A percentile compares a stretch with the other conserved stretches of the same genome.
Evolutionary conservation across 495 filamentous ascomycete genomes (phyloP).

Genomic region (Penicillium paradoxum): DNA sequence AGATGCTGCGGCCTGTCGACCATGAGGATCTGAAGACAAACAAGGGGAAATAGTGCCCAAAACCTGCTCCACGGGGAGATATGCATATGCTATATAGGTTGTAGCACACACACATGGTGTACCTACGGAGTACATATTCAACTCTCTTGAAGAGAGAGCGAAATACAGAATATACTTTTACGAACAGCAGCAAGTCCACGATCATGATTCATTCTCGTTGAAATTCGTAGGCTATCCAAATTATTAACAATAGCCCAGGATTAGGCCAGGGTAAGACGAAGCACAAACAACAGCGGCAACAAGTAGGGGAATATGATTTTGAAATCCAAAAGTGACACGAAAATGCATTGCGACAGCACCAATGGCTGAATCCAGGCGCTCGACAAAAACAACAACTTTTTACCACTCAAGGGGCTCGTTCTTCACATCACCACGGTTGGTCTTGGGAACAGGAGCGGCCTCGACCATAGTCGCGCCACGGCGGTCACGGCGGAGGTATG

Average conservation of each 20-base stretch:
- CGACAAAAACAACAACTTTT: slow-evolving; percentile 16
- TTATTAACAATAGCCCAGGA: slow-evolving; percentile 12
- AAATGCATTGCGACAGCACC: slow-evolving; percentile 1
- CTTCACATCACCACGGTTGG: slow-evolving; percentile 80
- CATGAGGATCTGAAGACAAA: background rate
- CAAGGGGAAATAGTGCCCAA: background rate
- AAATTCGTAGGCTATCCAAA: slow-evolving; percentile 17
- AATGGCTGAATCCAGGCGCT: slow-evolving; percentile 11
- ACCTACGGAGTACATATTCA: too few relatives aligned
- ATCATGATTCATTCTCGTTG: slow-evolving; percentile 29
- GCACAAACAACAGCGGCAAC: slow-evolving; percentile 7
- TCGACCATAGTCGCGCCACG: slow-evolving; percentile 66
- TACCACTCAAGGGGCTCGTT: slow-evolving; percentile 93
- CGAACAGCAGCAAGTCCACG: background rate
- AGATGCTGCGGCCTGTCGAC: background rate
- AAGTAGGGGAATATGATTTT: slow-evolving; percentile 23
- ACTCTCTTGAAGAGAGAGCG: too few relatives aligned
- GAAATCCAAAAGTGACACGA: slow-evolving; percentile 9
- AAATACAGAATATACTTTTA: background rate
- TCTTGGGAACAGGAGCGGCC: slow-evolving; percentile 80
- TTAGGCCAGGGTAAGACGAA: slow-evolving; percentile 10
- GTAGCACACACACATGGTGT: too few relatives aligned
- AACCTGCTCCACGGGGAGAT: too few relatives aligned
- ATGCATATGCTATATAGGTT: background rate
- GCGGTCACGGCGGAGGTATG: slow-evolving; percentile 68